phyloP scores from a whole-genome alignment of 2,329 filamentous ascomycete genomes.

The Gaeumannomyces tritici region DNA sequence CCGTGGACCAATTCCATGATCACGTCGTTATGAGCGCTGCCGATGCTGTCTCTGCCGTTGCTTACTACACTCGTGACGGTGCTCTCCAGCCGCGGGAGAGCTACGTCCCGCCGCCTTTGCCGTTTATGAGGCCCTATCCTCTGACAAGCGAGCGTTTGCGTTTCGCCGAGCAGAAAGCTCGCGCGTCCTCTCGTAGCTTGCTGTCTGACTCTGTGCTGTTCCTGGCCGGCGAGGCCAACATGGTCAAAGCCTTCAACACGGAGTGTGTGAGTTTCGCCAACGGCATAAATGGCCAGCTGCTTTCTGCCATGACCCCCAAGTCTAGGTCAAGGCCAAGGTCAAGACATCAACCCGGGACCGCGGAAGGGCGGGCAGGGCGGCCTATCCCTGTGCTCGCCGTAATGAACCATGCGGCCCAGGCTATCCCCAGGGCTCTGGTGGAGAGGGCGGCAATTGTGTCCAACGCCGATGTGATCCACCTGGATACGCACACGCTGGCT shows the following conservation, averaged over 20 bases:
- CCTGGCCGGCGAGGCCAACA: not conserved
- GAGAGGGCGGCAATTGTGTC: slow-evolving; percentile 26
- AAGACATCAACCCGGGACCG: not conserved
- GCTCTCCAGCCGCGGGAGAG: slow-evolving; percentile 3
- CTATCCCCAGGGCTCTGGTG: slow-evolving; percentile 16
- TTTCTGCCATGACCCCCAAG: slow-evolving; percentile 11
- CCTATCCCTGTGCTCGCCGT: slow-evolving; percentile 25
- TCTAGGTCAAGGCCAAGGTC: slow-evolving; percentile 3
- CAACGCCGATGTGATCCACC: slow-evolving; percentile 54
- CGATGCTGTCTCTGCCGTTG: slow-evolving; percentile 5
- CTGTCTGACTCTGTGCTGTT: not conserved
- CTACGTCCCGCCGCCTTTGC: not conserved
- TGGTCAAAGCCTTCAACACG: not conserved
- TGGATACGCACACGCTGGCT: slow-evolving; percentile 63
- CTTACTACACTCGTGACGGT: slow-evolving; percentile 3
- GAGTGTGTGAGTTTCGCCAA: not conserved
- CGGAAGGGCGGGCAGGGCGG: slow-evolving; percentile 14
- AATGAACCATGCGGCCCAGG: slow-evolving; percentile 21
- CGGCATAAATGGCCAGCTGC: slow-evolving; percentile 16
- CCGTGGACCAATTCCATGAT: too few species aligned
- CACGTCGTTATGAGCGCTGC: not conserved
- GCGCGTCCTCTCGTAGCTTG: not conserved
- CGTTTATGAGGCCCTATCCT: not conserved
- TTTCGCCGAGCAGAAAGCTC: not conserved
- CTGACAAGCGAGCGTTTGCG: not conserved